These are phyloP conservation scores for Brettanomyces sp. DNA, from an alignment of 805 yeast genomes.

Conservation along the genomic window DNA sequence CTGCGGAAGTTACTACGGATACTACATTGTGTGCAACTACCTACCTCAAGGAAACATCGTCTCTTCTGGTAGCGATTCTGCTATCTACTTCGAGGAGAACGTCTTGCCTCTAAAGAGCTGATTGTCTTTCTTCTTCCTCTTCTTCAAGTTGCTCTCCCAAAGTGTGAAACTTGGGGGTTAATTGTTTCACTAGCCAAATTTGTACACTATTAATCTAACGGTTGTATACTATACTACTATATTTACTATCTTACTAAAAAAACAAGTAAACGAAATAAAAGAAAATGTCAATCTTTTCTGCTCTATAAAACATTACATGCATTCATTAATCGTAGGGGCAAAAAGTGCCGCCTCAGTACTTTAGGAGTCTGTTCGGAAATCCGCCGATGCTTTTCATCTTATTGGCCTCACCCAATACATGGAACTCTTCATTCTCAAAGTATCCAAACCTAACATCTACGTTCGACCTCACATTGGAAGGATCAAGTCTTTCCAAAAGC, in stretches of 20 bases:
- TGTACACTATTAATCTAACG: neutral
- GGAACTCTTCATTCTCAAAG: neutral
- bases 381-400: constrained; percentile 6
- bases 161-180: too few relatives aligned
- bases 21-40: constrained; percentile 67
- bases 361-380: constrained; percentile 1
- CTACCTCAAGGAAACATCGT: constrained; percentile 58
- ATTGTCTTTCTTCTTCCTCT: neutral
- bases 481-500: neutral
- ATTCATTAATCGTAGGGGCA: too few relatives aligned
- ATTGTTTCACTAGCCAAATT: neutral
- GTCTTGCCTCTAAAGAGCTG: constrained; percentile 20
- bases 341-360: neutral
- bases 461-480: neutral
- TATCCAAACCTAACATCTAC: constrained; percentile 1
- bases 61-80: constrained; percentile 12
- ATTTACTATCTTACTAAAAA: too few relatives aligned
- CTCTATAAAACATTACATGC: too few relatives aligned
- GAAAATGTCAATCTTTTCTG: too few relatives aligned
- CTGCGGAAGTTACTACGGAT: constrained; percentile 38
- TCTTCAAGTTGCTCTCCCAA: too few relatives aligned
- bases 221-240: neutral
- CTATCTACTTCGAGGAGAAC: constrained; percentile 18
- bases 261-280: too few relatives aligned
- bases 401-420: neutral